These are phyloP conservation scores for Phytophthora sansomeana DNA, from an alignment of 352 stramenopile species.

Conservation along the genomic window DNA sequence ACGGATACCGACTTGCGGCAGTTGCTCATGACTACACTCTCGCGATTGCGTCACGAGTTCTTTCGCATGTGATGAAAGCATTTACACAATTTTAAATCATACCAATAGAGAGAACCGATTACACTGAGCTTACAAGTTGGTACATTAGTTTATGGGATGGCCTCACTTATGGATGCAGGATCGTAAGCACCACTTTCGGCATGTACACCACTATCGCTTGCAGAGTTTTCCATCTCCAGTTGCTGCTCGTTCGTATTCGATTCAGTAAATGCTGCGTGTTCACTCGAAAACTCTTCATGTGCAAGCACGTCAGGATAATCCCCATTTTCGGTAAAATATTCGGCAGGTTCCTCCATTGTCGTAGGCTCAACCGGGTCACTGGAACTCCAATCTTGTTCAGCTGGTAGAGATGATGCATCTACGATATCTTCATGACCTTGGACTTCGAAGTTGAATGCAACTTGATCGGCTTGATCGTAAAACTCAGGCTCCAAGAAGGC, in stretches of 20 bases:
- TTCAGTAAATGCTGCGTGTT: not conserved
- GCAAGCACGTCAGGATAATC: slow-evolving; percentile 7
- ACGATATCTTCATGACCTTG: slow-evolving; percentile 1
- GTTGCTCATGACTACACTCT: slow-evolving; percentile 69
- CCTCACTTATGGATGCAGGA: not conserved
- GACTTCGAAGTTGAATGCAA: not conserved
- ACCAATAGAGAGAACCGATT: slow-evolving; percentile 27
- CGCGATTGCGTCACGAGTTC: slow-evolving; percentile 77
- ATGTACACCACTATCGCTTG: not conserved
- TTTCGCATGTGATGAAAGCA: slow-evolving; percentile 77
- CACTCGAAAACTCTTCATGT: slow-evolving; percentile 15
- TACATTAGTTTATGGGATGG: not conserved
- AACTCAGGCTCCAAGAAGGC: slow-evolving; percentile 1
- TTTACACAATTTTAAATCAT: slow-evolving; percentile 1
- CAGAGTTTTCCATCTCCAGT: not conserved
- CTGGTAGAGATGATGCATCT: not conserved
- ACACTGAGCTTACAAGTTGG: slow-evolving; percentile 5
- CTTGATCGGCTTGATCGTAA: slow-evolving; percentile 1
- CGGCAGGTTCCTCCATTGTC: slow-evolving; percentile 1
- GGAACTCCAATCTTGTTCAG: slow-evolving; percentile 14
- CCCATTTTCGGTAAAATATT: slow-evolving; percentile 14
- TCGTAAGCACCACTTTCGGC: not conserved
- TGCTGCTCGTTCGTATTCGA: not conserved
- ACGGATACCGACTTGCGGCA: slow-evolving; percentile 45
- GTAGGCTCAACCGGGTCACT: not conserved